Evolutionary conservation across 2,329 filamentous ascomycete species (phyloP).

Genomic region (Paraphaeosphaeria minitans): DNA sequence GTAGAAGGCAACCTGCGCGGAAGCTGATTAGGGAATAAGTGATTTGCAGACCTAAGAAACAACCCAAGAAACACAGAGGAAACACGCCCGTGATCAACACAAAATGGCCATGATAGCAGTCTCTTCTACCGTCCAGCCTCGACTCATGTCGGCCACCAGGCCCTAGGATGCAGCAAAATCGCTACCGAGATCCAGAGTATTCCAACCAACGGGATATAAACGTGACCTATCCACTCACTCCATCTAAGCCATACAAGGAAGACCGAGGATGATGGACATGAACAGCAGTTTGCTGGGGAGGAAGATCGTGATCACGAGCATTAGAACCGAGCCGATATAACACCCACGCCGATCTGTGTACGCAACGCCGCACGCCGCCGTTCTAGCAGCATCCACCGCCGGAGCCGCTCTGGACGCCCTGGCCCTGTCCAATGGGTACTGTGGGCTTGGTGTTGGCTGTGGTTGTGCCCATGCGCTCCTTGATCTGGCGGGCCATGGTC

Average conservation of each 20-base stretch:
- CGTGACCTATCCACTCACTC: conserved; percentile 28
- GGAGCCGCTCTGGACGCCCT: conserved; percentile 87
- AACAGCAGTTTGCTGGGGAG: conserved; percentile 23
- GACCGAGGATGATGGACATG: conserved; percentile 31
- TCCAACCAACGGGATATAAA: conserved; percentile 30
- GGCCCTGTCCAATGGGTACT: conserved; percentile 92
- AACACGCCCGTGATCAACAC: conserved; percentile 33
- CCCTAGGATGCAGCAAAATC: conserved; percentile 25
- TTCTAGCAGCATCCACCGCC: conserved; percentile 89
- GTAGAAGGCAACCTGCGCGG: neutral
- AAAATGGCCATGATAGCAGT: conserved; percentile 33
- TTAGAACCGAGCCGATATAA: conserved; percentile 35
- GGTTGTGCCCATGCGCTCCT: conserved; percentile 98
- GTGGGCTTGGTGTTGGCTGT: conserved; percentile 98
- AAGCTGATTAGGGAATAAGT: conserved; percentile 18
- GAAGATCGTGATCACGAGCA: conserved; percentile 37
- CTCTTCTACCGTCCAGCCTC: conserved; percentile 17
- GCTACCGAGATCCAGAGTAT: conserved; percentile 31
- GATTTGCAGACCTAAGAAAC: conserved; percentile 35
- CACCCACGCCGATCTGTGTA: conserved; percentile 36
- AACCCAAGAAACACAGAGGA: conserved; percentile 30
- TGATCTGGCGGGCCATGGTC: conserved; percentile 99
- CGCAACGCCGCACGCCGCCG: conserved; percentile 19
- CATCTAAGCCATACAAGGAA: conserved; percentile 41
- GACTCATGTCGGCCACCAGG: conserved; percentile 18